Evolutionary conservation across 2,329 filamentous ascomycete genomes (phyloP).

Genomic region (Aspergillus neoniger): DNA sequence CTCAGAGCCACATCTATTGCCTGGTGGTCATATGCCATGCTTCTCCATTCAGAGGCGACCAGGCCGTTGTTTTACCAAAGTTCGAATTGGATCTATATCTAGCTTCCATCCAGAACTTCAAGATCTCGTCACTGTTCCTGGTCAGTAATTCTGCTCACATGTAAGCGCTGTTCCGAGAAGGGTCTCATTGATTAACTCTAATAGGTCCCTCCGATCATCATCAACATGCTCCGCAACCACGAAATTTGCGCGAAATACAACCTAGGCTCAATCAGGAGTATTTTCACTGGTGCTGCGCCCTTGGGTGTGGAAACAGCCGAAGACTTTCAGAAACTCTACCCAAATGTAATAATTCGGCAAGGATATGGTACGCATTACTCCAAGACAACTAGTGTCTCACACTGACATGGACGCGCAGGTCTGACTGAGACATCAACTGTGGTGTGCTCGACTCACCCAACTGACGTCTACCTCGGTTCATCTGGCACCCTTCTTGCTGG

Average conservation of each 20-base stretch:
- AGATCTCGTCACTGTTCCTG: conserved; percentile 67
- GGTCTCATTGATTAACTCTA: neutral
- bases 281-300: conserved; percentile 78
- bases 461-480: conserved; percentile 70
- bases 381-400: neutral
- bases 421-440: conserved; percentile 78
- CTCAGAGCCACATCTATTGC: conserved; percentile 80
- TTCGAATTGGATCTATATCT: conserved; percentile 72
- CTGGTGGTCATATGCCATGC: conserved; percentile 70
- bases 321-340: conserved; percentile 63
- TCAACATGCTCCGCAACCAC: conserved; percentile 69
- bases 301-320: conserved; percentile 71
- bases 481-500: conserved; percentile 71
- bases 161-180: no score
- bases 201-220: conserved; percentile 78
- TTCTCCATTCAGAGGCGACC: conserved; percentile 70
- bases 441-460: conserved; percentile 56
- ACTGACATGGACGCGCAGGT: conserved; percentile 46
- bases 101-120: conserved; percentile 65
- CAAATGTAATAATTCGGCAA: conserved; percentile 67
- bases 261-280: conserved; percentile 63
- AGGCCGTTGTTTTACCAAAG: conserved; percentile 68
- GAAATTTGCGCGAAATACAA: conserved; percentile 67
- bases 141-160: conserved; percentile 46
- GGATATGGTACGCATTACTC: conserved; percentile 61